These are phyloP conservation scores for Xylaria hypoxylon DNA, from an alignment of 2,329 filamentous ascomycete genomes.

Conservation along the genomic window DNA sequence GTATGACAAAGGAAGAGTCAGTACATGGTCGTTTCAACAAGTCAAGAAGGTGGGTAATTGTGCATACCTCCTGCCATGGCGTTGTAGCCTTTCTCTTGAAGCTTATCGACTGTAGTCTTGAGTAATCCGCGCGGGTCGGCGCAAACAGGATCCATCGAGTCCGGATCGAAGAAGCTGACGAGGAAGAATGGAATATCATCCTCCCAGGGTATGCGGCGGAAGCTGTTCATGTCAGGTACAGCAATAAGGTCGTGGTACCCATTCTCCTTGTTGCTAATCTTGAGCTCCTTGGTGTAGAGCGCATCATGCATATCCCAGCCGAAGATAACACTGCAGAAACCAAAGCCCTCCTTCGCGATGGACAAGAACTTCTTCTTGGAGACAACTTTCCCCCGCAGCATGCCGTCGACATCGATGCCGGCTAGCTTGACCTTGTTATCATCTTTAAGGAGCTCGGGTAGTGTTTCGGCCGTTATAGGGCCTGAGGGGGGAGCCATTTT, in stretches of 20 bases:
- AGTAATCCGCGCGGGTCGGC: slow-evolving; percentile 79
- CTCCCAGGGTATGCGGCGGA: slow-evolving; percentile 83
- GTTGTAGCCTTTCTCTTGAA: slow-evolving; percentile 71
- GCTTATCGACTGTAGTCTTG: slow-evolving; percentile 68
- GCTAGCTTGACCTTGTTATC: slow-evolving; percentile 81
- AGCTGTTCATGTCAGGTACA: slow-evolving; percentile 75
- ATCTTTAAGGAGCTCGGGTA: slow-evolving; percentile 70
- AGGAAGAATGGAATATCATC: slow-evolving; percentile 80
- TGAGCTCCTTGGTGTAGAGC: slow-evolving; percentile 80
- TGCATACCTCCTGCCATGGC: slow-evolving; percentile 82
- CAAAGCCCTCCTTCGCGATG: slow-evolving; percentile 78
- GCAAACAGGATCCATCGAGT: slow-evolving; percentile 70
- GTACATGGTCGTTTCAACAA: background rate
- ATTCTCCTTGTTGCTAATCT: slow-evolving; percentile 82
- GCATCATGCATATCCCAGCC: slow-evolving; percentile 91
- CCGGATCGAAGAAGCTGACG: slow-evolving; percentile 78
- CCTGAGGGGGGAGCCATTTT: slow-evolving; percentile 47
- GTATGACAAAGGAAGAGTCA: slow-evolving; percentile 26
- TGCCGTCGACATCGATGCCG: slow-evolving; percentile 80
- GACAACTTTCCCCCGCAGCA: slow-evolving; percentile 82
- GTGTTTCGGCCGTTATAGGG: slow-evolving; percentile 65
- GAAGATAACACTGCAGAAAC: slow-evolving; percentile 86
- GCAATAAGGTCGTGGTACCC: slow-evolving; percentile 82
- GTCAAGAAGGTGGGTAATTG: background rate
- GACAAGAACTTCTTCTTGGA: slow-evolving; percentile 86